Percentiles rank a stretch among this genome's conserved stretches.
Evolutionary conservation across 202 grass and related monocot species (phyloP).

Genomic region (Sporobolus alterniflorus): DNA sequence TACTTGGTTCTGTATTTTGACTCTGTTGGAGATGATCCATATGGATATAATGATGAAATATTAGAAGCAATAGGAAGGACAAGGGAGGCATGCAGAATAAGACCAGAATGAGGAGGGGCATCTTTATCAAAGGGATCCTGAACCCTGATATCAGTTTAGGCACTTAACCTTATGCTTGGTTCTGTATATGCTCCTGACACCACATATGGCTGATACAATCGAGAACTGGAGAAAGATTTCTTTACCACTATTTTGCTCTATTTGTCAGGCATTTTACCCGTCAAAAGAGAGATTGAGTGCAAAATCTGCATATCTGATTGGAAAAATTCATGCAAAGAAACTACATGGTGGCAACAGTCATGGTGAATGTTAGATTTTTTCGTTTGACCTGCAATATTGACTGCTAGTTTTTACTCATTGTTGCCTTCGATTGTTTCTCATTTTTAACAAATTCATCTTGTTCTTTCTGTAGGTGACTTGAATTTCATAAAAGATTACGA

Average conservation of each 20-base stretch:
- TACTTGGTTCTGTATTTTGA: background rate
- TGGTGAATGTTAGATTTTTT: background rate
- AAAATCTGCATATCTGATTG: background rate
- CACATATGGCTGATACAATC: background rate
- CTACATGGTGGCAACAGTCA: background rate
- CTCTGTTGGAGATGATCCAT: background rate
- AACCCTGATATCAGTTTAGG: background rate
- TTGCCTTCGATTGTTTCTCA: background rate
- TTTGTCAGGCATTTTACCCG: background rate
- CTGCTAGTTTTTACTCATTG: background rate
- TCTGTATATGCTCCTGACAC: background rate
- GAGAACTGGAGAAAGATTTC: background rate
- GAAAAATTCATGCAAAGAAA: slow-evolving; percentile 13
- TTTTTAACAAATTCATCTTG: background rate
- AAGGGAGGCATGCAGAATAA: background rate
- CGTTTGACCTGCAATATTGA: background rate
- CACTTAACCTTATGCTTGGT: background rate
- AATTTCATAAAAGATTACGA: background rate
- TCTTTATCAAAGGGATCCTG: background rate
- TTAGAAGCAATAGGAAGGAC: background rate
- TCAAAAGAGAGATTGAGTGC: background rate
- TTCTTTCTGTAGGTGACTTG: background rate
- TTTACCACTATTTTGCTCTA: background rate
- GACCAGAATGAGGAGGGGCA: background rate
- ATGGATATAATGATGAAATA: background rate